phyloP scores from a whole-genome alignment of 176 grass and related monocot species.

The Dactylis glomerata region DNA sequence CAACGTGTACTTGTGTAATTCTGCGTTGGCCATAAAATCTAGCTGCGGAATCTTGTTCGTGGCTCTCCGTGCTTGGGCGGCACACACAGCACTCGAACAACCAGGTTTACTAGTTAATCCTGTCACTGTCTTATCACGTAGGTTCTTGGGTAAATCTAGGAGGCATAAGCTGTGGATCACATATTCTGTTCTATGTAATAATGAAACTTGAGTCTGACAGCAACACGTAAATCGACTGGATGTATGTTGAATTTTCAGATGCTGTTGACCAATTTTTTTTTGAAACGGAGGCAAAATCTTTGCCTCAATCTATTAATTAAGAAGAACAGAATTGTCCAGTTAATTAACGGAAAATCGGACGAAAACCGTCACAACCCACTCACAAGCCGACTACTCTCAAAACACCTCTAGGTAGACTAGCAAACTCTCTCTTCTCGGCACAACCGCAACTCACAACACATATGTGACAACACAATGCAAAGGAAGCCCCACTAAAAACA shows the following conservation, averaged over 20 bases:
- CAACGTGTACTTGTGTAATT: background rate
- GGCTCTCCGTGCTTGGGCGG: slow-evolving; percentile 27
- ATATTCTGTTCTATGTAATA: background rate
- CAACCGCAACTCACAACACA: too few species aligned
- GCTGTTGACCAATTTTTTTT: too few species aligned
- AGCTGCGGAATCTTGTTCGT: slow-evolving; percentile 24
- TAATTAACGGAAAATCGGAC: too few species aligned
- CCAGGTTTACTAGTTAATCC: background rate
- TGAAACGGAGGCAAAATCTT: too few species aligned
- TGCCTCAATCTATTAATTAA: too few species aligned
- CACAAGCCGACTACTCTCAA: too few species aligned
- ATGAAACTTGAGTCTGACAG: slow-evolving; percentile 16
- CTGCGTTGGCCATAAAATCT: slow-evolving; percentile 7
- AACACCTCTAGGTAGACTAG: too few species aligned
- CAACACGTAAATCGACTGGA: slow-evolving; percentile 1
- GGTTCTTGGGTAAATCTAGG: slow-evolving; percentile 23
- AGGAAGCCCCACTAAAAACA: too few species aligned
- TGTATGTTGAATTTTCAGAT: background rate
- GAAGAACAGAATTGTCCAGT: too few species aligned
- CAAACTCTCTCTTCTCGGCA: too few species aligned
- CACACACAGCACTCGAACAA: background rate
- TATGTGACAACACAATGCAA: too few species aligned
- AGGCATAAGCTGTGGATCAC: slow-evolving; percentile 11
- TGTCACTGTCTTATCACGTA: slow-evolving; percentile 23
- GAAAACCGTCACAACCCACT: too few species aligned